Evolutionary conservation across 441 rosid genomes (phyloP).

Genomic region (Croton setiger): DNA sequence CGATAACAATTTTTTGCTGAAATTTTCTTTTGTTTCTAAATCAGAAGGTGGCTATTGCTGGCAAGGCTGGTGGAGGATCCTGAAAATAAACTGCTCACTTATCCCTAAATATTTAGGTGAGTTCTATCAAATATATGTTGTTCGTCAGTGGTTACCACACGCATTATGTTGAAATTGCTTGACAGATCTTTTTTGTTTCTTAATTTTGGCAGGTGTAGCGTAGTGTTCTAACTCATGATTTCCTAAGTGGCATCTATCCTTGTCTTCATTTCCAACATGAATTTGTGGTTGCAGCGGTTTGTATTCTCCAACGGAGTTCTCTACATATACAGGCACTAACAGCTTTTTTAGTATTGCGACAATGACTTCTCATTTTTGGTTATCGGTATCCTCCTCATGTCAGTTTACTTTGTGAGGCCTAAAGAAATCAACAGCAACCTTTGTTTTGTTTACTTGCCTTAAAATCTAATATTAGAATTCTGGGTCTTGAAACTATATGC

Average conservation of each 20-base stretch:
- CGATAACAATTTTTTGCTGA: slow-evolving; percentile 15
- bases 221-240: slow-evolving; percentile 39
- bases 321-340: slow-evolving; percentile 10
- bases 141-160: not conserved
- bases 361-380: not conserved
- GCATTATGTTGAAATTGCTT: not conserved
- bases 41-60: slow-evolving; percentile 67
- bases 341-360: slow-evolving; percentile 13
- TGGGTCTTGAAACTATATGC: slow-evolving; percentile 27
- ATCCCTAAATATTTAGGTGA: slow-evolving; percentile 29
- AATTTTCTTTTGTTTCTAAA: slow-evolving; percentile 4
- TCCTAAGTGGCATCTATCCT: slow-evolving; percentile 39
- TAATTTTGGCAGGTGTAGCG: slow-evolving; percentile 51
- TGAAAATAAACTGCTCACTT: slow-evolving; percentile 26
- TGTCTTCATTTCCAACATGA: slow-evolving; percentile 29
- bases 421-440: slow-evolving; percentile 41
- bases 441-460: slow-evolving; percentile 40
- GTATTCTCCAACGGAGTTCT: slow-evolving; percentile 11
- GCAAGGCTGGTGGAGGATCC: slow-evolving; percentile 56
- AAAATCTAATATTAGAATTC: slow-evolving; percentile 37
- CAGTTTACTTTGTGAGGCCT: slow-evolving; percentile 43
- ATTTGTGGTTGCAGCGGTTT: slow-evolving; percentile 26
- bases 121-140: slow-evolving; percentile 17
- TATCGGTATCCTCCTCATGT: slow-evolving; percentile 15
- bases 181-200: not conserved